Base-by-base conservation (phyloP, 1,139 yeast species). In the Candida tetrigidarum region DNA sequence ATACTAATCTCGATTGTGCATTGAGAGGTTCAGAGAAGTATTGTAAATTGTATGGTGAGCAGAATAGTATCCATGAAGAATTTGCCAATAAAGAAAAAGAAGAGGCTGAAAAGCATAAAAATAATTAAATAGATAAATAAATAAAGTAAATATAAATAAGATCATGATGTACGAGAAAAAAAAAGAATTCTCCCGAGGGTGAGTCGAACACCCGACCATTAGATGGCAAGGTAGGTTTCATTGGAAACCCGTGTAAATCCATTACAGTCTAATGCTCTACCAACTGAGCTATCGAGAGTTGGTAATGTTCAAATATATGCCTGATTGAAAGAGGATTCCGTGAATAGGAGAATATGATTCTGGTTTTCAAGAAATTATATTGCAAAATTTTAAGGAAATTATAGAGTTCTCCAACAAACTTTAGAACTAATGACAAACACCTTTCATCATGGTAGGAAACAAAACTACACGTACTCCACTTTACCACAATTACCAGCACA, bases 131-230 rank as follows among this genome's bases (percentile, higher is more conserved):
- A 20, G 30, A 38, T 11, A 10, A 42, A 20, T n/a, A 8, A 27
- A 37, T 29, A 41, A 37, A 41, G 26, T 18, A 36, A 15, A 25
- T n/a, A 3, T 2, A 26, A n/a, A n/a, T n/a, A n/a, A n/a, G n/a
- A n/a, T n/a, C n/a, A n/a, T n/a, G n/a, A n/a, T n/a, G n/a, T n/a
- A n/a, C n/a, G n/a, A n/a, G n/a, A n/a, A n/a, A 16, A 42, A 42
- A 41, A 46, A 44, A 48, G 48, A 60, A 80, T 73, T 83, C 87
- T 82, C 87, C 83, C 78, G 86, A 83, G 86, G 84, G 87, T 77
- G 87, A 82, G 80, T 83, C 86, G 88, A 83, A 83, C 88, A 77
- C 87, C 84, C 86, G 88, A 81, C 81, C 86, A 81, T 37, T 37
- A 37, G 40, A 37, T 37, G 20, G 34, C 40, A 37, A 32, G 36